phyloP scores from a whole-genome alignment of 768 basidiomycete species.

The Glaciozyma martinii region DNA sequence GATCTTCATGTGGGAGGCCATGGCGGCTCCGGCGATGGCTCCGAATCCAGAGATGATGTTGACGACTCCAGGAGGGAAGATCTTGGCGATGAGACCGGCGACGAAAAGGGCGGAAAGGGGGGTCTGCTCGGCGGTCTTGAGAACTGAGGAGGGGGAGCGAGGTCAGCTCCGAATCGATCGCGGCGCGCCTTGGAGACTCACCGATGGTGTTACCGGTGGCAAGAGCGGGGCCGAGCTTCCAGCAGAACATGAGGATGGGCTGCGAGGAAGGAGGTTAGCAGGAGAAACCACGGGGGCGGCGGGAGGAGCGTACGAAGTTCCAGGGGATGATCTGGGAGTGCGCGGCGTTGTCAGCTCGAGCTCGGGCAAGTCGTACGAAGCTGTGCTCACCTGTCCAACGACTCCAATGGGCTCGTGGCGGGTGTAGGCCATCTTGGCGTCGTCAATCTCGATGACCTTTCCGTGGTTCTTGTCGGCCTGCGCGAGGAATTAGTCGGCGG shows the following conservation, averaged over 20 bases:
- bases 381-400: slow-evolving; percentile 30
- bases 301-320: slow-evolving; percentile 12
- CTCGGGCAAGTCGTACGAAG: too few relatives aligned
- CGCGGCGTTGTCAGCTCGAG: too few relatives aligned
- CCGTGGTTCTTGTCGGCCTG: slow-evolving; percentile 81
- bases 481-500: not conserved
- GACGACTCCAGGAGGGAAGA: slow-evolving; percentile 51
- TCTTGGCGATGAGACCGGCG: slow-evolving; percentile 51
- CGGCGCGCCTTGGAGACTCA: too few relatives aligned
- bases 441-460: slow-evolving; percentile 52
- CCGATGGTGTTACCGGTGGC: slow-evolving; percentile 65
- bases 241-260: slow-evolving; percentile 49
- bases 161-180: too few relatives aligned
- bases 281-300: slow-evolving; percentile 3
- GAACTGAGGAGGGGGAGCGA: too few relatives aligned
- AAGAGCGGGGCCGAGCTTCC: slow-evolving; percentile 69
- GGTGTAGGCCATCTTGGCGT: slow-evolving; percentile 56
- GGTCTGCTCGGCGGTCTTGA: slow-evolving; percentile 32
- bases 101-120: slow-evolving; percentile 35
- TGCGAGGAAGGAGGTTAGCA: too few relatives aligned
- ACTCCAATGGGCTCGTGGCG: slow-evolving; percentile 56
- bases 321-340: slow-evolving; percentile 48
- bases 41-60: slow-evolving; percentile 71
- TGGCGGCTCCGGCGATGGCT: slow-evolving; percentile 57
- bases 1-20: slow-evolving; percentile 56